Percentiles rank a stretch among this genome's conserved stretches.
These are phyloP conservation scores for Wickerhamomyces subpelliculosus DNA, from an alignment of 805 yeast genomes.

Conservation along the genomic window DNA sequence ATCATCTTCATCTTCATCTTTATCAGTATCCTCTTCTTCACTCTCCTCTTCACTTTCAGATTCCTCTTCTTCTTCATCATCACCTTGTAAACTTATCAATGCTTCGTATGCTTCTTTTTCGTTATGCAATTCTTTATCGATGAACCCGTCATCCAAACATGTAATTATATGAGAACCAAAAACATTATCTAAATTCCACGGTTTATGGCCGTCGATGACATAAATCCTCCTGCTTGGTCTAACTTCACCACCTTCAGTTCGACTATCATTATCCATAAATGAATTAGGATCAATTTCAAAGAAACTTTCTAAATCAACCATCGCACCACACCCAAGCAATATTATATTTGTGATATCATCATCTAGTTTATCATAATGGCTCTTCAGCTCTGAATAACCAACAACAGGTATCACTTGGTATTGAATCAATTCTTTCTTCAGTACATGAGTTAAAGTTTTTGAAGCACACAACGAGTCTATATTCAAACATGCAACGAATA, in stretches of 20 bases:
- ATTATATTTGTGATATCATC: constrained; percentile 69
- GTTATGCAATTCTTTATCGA: constrained; percentile 47
- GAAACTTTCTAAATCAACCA: constrained; percentile 75
- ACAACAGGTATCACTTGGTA: constrained; percentile 88
- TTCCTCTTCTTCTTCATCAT: constrained; percentile 27
- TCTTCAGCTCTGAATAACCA: constrained; percentile 75
- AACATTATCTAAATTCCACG: constrained; percentile 92
- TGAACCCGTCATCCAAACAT: constrained; percentile 83
- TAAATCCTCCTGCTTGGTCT: constrained; percentile 55
- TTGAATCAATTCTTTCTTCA: constrained; percentile 78
- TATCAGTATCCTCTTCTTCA: constrained; percentile 24
- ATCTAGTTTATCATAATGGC: constrained; percentile 59
- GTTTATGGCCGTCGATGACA: constrained; percentile 86
- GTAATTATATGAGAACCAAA: constrained; percentile 73
- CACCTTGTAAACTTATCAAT: constrained; percentile 36
- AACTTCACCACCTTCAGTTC: constrained; percentile 22
- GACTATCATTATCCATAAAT: constrained; percentile 28
- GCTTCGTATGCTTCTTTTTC: constrained; percentile 60
- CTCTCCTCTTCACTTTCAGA: constrained; percentile 23
- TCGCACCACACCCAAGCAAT: constrained; percentile 89
- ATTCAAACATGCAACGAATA: constrained; percentile 85
- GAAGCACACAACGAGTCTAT: constrained; percentile 91
- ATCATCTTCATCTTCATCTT: constrained; percentile 25
- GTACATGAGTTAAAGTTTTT: constrained; percentile 58
- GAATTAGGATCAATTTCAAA: constrained; percentile 56